phyloP scores from a whole-genome alignment of 2,329 filamentous ascomycete genomes.

The Penicillium paneum region DNA sequence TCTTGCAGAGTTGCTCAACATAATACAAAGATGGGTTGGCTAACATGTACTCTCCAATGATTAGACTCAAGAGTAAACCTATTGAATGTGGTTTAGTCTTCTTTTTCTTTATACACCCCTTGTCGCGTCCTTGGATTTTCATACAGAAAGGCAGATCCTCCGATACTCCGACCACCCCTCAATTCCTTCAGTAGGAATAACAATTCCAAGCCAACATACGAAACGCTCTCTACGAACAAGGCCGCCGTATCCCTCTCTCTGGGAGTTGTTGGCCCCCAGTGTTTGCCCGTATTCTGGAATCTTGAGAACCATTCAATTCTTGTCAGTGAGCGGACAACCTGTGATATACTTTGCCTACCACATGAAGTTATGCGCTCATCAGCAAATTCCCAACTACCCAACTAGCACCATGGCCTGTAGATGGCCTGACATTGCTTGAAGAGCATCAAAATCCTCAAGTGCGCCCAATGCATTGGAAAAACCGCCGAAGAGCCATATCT shows the following conservation, averaged over 20 bases:
- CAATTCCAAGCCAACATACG: neutral
- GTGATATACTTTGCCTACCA: neutral
- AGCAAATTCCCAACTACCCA: neutral
- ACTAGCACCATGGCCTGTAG: neutral
- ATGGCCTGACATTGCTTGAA: neutral
- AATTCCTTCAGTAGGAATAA: neutral
- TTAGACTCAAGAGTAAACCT: slow-evolving; percentile 7
- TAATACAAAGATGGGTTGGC: neutral
- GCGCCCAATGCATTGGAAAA: neutral
- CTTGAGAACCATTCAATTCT: neutral
- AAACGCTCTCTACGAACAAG: neutral
- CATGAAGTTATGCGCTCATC: neutral
- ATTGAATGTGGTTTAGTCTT: neutral
- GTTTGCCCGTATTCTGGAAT: neutral
- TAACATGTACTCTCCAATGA: neutral
- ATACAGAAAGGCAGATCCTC: neutral
- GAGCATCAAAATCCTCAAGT: neutral
- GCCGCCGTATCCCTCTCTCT: neutral
- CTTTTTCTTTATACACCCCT: slow-evolving; percentile 3
- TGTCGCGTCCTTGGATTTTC: neutral
- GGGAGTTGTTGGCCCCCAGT: neutral
- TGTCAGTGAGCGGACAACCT: neutral
- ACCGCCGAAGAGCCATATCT: neutral
- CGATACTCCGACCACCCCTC: neutral
- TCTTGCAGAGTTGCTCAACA: neutral